Percentiles rank a stretch among this genome's conserved stretches.
Conservation (phyloP, 805 yeast genomes). For the Candida montana region DNA sequence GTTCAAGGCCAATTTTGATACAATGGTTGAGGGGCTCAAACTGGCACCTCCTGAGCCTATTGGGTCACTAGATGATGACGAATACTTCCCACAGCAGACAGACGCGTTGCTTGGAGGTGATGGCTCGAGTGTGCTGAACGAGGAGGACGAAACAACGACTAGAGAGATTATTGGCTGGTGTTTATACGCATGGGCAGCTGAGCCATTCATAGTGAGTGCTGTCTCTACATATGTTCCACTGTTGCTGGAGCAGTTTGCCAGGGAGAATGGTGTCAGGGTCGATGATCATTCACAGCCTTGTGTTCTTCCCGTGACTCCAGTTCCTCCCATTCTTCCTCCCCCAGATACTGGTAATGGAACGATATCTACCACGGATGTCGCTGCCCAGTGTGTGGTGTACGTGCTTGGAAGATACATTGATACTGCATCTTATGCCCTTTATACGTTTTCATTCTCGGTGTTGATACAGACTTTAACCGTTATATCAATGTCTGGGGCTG, state of each 20-base stretch:
- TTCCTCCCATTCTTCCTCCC: slow-evolving; percentile 32
- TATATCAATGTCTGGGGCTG: slow-evolving; percentile 66
- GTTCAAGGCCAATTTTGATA: no score
- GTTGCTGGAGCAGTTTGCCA: slow-evolving; percentile 63
- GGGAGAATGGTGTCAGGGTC: slow-evolving; percentile 62
- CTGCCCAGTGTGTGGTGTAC: slow-evolving; percentile 41
- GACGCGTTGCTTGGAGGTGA: slow-evolving; percentile 1
- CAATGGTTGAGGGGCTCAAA: not conserved
- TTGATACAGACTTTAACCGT: slow-evolving; percentile 67
- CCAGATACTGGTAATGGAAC: slow-evolving; percentile 16
- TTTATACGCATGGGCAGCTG: slow-evolving; percentile 67
- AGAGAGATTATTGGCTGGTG: slow-evolving; percentile 62
- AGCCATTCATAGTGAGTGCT: slow-evolving; percentile 75
- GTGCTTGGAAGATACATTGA: slow-evolving; percentile 48
- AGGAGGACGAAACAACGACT: slow-evolving; percentile 26
- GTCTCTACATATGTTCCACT: slow-evolving; percentile 76
- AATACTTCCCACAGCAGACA: not conserved
- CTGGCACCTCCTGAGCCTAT: slow-evolving; percentile 7
- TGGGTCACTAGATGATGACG: not conserved
- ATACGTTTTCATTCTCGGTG: slow-evolving; percentile 69
- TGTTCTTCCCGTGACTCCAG: slow-evolving; percentile 24
- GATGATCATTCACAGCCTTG: slow-evolving; percentile 59
- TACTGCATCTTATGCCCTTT: slow-evolving; percentile 68
- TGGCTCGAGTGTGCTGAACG: not conserved
- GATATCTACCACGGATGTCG: slow-evolving; percentile 2